A percentile compares a stretch with the other conserved stretches of the same genome.
Evolutionary conservation across 805 yeast species (phyloP).

Genomic region (Ogataea trehalophila): DNA sequence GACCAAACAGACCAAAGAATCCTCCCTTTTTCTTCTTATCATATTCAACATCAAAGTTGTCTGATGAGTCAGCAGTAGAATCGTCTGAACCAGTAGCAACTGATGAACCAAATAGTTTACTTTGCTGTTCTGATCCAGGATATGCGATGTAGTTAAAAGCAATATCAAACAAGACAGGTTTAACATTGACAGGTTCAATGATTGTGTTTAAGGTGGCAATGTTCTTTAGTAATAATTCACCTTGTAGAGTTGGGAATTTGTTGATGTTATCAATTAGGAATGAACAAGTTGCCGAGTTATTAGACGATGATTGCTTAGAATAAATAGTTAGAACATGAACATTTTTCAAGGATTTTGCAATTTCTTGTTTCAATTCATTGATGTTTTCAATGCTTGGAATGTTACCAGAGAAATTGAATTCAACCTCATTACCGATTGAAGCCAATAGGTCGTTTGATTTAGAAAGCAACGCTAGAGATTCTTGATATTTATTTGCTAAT

Average conservation of each 20-base stretch:
- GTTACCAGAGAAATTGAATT: conserved; percentile 35
- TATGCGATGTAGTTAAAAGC: conserved; percentile 79
- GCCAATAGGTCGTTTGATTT: conserved; percentile 23
- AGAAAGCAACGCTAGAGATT: conserved; percentile 43
- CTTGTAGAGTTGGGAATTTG: conserved; percentile 26
- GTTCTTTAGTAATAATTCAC: conserved; percentile 23
- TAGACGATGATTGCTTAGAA: conserved; percentile 25
- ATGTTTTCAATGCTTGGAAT: conserved; percentile 37
- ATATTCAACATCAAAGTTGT: conserved; percentile 15
- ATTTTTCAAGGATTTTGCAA: conserved; percentile 22
- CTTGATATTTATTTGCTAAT: conserved; percentile 35
- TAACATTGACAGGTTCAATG: conserved; percentile 63
- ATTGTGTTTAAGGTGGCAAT: conserved; percentile 27
- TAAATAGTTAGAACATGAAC: conserved; percentile 47
- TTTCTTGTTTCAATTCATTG: conserved; percentile 14
- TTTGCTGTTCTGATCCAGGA: conserved; percentile 29
- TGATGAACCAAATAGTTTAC: conserved; percentile 10
- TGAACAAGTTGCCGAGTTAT: conserved; percentile 8
- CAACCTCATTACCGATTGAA: conserved; percentile 6
- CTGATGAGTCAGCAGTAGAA: not conserved
- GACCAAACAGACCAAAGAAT: conserved; percentile 70
- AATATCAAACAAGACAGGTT: conserved; percentile 88
- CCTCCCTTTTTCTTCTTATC: conserved; percentile 50
- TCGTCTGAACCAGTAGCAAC: conserved; percentile 8
- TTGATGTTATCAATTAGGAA: conserved; percentile 26